phyloP scores from a whole-genome alignment of 805 yeast species.

The Ascoidea tarda region DNA sequence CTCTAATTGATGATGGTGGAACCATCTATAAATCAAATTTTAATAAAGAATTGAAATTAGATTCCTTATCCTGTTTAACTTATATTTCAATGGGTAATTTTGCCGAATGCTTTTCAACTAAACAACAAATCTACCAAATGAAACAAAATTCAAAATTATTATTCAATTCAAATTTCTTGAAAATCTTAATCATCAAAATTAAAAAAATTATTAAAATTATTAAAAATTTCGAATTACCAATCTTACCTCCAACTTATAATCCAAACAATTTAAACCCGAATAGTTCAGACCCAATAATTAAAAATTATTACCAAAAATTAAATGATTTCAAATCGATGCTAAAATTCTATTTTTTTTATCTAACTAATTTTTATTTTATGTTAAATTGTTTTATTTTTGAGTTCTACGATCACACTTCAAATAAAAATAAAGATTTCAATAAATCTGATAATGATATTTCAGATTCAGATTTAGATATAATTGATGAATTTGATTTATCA shows the following conservation, averaged over 20 bases:
- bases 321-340: constrained; percentile 3
- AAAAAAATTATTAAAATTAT: too few relatives aligned
- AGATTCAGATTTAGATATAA: background rate
- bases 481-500: background rate
- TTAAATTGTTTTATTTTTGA: constrained; percentile 3
- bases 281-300: background rate
- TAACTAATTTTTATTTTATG: constrained; percentile 6
- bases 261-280: background rate
- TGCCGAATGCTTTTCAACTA: constrained; percentile 12
- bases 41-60: background rate
- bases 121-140: constrained; percentile 15
- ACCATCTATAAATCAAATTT: background rate
- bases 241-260: too few relatives aligned
- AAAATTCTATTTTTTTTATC: constrained; percentile 7
- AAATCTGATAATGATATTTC: background rate
- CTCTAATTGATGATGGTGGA: background rate
- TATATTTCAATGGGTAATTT: constrained; percentile 19
- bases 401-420: background rate
- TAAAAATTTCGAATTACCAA: background rate
- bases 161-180: constrained; percentile 2
- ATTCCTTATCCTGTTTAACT: constrained; percentile 11
- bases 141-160: constrained; percentile 13
- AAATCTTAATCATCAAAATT: too few relatives aligned
- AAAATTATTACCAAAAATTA: background rate
- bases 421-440: background rate